Percentiles rank a stretch among this genome's conserved stretches.
Evolutionary conservation across 208 protist genomes (phyloP).

Genomic region (Wallacemonas rigidus): DNA sequence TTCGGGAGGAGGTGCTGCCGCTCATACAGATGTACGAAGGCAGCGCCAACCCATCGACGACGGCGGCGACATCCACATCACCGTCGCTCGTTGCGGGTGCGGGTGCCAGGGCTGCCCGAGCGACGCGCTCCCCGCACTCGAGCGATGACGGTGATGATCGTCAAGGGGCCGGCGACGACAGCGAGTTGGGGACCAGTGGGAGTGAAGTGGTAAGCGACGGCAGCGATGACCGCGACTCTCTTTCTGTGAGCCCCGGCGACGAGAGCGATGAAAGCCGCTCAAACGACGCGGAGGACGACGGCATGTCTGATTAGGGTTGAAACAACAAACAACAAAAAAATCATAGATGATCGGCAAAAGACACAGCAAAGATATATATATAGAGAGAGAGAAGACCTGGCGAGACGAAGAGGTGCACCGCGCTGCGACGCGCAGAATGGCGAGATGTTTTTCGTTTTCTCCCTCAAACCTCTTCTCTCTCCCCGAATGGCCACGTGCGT

Average conservation of each 20-base stretch:
- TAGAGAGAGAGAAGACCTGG: no score
- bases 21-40: slow-evolving; percentile 28
- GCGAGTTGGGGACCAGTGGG: background rate
- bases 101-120: no score
- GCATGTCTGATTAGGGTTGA: background rate
- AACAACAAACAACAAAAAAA: background rate
- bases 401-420: no score
- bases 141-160: background rate
- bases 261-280: no score
- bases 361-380: no score
- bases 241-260: background rate
- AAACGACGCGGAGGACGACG: background rate
- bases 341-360: background rate
- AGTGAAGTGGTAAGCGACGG: background rate
- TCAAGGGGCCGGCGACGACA: background rate
- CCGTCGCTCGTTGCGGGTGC: no score
- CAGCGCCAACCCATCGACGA: background rate
- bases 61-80: background rate
- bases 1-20: slow-evolving; percentile 54
- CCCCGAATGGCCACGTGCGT: no score
- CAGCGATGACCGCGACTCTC: background rate
- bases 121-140: no score
- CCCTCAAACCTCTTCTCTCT: no score
- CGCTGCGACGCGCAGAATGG: no score
- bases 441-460: no score